Conservation (phyloP, 1,284 basidiomycete genomes). For the Ganoderma sinense region DNA sequence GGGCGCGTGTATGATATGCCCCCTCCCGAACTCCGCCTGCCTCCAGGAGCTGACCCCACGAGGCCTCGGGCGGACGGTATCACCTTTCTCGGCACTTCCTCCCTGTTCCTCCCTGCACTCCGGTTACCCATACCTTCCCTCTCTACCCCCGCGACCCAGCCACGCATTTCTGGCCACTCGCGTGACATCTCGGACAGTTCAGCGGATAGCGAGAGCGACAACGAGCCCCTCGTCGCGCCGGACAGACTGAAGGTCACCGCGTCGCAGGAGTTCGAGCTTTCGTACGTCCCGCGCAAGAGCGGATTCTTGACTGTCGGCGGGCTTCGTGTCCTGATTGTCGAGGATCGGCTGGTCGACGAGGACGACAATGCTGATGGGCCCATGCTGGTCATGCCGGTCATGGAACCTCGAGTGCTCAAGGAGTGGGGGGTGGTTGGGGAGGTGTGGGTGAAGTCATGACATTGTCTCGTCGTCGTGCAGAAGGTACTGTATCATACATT, state of each 20-base stretch:
- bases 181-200: constrained; percentile 35
- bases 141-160: neutral
- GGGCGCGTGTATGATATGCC: constrained; percentile 41
- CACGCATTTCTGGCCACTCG: constrained; percentile 22
- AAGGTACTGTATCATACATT: neutral
- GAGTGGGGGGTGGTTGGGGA: constrained; percentile 77
- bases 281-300: constrained; percentile 58
- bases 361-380: constrained; percentile 50
- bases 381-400: constrained; percentile 34
- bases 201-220: constrained; percentile 41
- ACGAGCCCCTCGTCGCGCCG: constrained; percentile 37
- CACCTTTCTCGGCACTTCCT: constrained; percentile 62
- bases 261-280: constrained; percentile 64
- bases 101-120: constrained; percentile 49
- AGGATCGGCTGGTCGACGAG: constrained; percentile 59
- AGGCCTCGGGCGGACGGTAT: constrained; percentile 38
- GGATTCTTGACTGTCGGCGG: constrained; percentile 72
- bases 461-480: neutral
- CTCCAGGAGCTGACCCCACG: constrained; percentile 36
- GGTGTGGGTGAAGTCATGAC: constrained; percentile 60
- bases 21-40: constrained; percentile 52
- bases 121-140: constrained; percentile 26
- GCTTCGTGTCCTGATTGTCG: constrained; percentile 64
- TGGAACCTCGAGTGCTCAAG: constrained; percentile 55
- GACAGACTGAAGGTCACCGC: constrained; percentile 31